A percentile compares a stretch with the other conserved stretches of the same genome.
Conservation (phyloP, 331 rosid species). For the Cydonia oblonga region DNA sequence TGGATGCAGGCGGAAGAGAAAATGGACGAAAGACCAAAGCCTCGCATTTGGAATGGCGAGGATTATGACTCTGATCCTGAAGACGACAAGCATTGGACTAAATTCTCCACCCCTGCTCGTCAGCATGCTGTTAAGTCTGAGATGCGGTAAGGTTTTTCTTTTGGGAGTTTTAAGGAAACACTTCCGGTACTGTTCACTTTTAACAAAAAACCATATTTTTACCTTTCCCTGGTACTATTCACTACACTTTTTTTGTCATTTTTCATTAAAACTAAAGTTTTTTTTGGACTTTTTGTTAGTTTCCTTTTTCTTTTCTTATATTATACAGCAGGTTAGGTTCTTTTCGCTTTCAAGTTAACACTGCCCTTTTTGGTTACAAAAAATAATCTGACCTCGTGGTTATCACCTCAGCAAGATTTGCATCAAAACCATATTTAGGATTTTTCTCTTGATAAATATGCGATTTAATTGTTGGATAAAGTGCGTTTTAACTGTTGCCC, state of each 20-base stretch:
- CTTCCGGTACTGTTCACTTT: too few species aligned
- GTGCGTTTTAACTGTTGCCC: background rate
- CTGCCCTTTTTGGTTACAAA: background rate
- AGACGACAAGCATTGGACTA: slow-evolving; percentile 34
- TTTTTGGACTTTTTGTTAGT: too few species aligned
- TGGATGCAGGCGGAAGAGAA: slow-evolving; percentile 67
- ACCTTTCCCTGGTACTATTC: too few species aligned
- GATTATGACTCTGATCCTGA: slow-evolving; percentile 71
- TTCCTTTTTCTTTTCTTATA: background rate
- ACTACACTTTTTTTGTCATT: too few species aligned
- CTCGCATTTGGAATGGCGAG: slow-evolving; percentile 68
- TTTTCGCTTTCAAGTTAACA: background rate
- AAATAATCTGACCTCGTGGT: background rate
- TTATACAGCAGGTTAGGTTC: background rate
- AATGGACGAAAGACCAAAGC: slow-evolving; percentile 65
- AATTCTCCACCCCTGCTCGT: slow-evolving; percentile 13
- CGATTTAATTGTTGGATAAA: background rate
- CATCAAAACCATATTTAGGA: background rate
- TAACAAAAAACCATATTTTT: too few species aligned
- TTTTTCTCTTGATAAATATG: background rate
- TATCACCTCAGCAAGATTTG: background rate
- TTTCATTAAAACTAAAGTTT: too few species aligned
- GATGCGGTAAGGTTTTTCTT: slow-evolving; percentile 29
- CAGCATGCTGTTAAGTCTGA: slow-evolving; percentile 12
- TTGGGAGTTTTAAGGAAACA: too few species aligned